Evolutionary conservation across 441 rosid genomes (phyloP).

Genomic region (Brassica hybrid): DNA sequence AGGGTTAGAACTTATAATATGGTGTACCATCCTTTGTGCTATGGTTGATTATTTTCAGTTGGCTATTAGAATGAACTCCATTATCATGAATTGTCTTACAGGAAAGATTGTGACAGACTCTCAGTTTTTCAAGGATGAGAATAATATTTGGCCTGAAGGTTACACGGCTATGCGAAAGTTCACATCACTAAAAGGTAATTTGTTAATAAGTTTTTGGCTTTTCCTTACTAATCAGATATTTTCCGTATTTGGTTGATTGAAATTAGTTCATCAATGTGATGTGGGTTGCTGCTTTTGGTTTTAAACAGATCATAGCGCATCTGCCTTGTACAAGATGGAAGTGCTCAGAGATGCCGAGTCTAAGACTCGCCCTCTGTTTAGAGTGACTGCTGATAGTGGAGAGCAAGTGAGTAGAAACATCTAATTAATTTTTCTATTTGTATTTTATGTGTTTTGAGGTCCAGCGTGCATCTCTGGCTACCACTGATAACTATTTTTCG

Average conservation of each 20-base stretch:
- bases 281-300: constrained; percentile 22
- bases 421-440: not conserved
- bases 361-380: constrained; percentile 79
- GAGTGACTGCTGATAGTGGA: constrained; percentile 74
- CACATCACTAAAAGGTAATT: constrained; percentile 69
- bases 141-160: constrained; percentile 91
- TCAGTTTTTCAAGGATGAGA: constrained; percentile 73
- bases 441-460: constrained; percentile 7
- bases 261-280: constrained; percentile 25
- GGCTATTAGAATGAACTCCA: constrained; percentile 16
- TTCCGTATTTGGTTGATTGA: constrained; percentile 9
- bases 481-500: constrained; percentile 19
- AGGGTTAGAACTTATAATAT: constrained; percentile 19
- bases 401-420: constrained; percentile 69
- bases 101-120: constrained; percentile 90
- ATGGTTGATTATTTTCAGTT: constrained; percentile 11
- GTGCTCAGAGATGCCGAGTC: constrained; percentile 82
- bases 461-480: constrained; percentile 21
- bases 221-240: constrained; percentile 7
- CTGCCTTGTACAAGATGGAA: constrained; percentile 88
- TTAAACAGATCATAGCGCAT: constrained; percentile 64
- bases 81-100: constrained; percentile 45
- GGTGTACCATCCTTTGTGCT: constrained; percentile 10
- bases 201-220: constrained; percentile 16
- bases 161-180: constrained; percentile 86